Conservation (phyloP, 345 rosid species). For the Bruguiera parviflora region DNA sequence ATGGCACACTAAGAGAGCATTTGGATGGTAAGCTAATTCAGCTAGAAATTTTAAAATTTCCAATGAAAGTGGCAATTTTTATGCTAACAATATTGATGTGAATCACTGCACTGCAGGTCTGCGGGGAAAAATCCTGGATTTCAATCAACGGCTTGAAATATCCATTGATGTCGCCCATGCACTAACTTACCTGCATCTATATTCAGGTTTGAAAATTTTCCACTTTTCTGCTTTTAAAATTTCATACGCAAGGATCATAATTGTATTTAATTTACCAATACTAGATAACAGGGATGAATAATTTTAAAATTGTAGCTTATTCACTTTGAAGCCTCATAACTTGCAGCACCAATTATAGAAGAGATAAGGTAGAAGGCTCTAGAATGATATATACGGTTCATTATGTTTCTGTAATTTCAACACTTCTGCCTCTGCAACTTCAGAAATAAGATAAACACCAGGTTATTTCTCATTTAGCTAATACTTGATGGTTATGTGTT, state of each 20-base stretch:
- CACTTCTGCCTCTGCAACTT: too few relatives aligned
- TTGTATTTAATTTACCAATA: neutral
- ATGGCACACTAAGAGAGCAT: slow-evolving; percentile 94
- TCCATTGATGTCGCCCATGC: slow-evolving; percentile 95
- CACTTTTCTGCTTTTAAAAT: slow-evolving; percentile 5
- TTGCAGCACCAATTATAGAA: too few relatives aligned
- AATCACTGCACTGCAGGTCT: slow-evolving; percentile 41
- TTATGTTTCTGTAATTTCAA: too few relatives aligned
- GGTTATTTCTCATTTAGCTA: too few relatives aligned
- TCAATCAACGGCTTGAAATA: slow-evolving; percentile 88
- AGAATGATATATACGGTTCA: too few relatives aligned
- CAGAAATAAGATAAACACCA: too few relatives aligned
- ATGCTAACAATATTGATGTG: slow-evolving; percentile 10
- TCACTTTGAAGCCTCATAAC: too few relatives aligned
- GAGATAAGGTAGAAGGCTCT: too few relatives aligned
- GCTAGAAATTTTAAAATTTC: neutral
- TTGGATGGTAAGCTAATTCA: slow-evolving; percentile 73
- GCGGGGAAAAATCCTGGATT: slow-evolving; percentile 66
- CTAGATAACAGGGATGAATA: neutral
- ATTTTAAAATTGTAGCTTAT: too few relatives aligned
- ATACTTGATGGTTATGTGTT: too few relatives aligned
- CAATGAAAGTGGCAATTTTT: slow-evolving; percentile 5
- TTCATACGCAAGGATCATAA: neutral
- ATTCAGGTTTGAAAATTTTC: slow-evolving; percentile 55
- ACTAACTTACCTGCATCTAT: slow-evolving; percentile 83